Conservation (phyloP, 805 yeast species). For the Cyberlindnera misumaiensis region DNA sequence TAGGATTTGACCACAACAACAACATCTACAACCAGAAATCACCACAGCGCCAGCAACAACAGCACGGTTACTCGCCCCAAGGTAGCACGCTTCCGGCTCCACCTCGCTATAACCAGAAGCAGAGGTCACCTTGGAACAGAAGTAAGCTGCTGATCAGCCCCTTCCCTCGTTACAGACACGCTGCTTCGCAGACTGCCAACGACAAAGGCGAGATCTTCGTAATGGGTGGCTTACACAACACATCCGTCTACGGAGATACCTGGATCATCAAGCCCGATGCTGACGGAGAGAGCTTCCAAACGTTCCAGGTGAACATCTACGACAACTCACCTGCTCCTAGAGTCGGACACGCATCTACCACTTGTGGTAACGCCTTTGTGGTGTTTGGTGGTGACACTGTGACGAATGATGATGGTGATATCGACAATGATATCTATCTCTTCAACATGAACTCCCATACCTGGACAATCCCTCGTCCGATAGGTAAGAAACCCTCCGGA, state of each 20-base stretch:
- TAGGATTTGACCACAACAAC: slow-evolving; percentile 19
- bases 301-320: slow-evolving; percentile 56
- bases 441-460: slow-evolving; percentile 72
- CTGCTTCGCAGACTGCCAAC: slow-evolving; percentile 68
- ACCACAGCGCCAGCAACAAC: slow-evolving; percentile 16
- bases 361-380: slow-evolving; percentile 92
- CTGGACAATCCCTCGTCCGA: slow-evolving; percentile 74
- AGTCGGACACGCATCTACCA: slow-evolving; percentile 89
- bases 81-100: slow-evolving; percentile 6
- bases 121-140: slow-evolving; percentile 55
- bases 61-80: slow-evolving; percentile 5
- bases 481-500: slow-evolving; percentile 77
- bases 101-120: slow-evolving; percentile 24
- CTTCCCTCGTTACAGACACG: slow-evolving; percentile 92
- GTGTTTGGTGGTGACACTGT: slow-evolving; percentile 96
- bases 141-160: slow-evolving; percentile 68
- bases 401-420: slow-evolving; percentile 63
- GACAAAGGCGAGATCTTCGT: slow-evolving; percentile 77
- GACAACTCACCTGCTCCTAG: slow-evolving; percentile 90
- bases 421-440: slow-evolving; percentile 86
- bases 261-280: slow-evolving; percentile 71
- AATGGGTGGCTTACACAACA: slow-evolving; percentile 94
- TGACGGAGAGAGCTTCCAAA: slow-evolving; percentile 26
- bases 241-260: slow-evolving; percentile 89
- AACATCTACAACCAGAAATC: slow-evolving; percentile 18